Base-by-base conservation (phyloP, 768 basidiomycete genomes). In the Basidioascus undulatus region DNA sequence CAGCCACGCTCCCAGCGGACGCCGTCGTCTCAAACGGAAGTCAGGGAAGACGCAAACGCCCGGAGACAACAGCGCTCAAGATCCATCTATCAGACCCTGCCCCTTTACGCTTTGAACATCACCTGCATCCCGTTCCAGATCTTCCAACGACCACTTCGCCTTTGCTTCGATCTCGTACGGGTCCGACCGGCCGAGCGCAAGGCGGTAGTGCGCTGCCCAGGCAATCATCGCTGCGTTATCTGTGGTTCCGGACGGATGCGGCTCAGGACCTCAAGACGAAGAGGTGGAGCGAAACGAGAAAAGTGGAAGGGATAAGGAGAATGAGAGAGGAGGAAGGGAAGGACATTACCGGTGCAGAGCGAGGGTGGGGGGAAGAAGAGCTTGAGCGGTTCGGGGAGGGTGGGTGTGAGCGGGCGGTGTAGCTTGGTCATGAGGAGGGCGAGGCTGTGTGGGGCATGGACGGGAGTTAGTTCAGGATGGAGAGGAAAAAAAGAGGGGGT, bases 211-310 rank as follows among this genome's bases (percentile, higher is more conserved):
- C n/a, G n/a, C n/a, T n/a, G n/a, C 78, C 79, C 77, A 89, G 2
- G 70, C 89, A 48, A 94, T 80, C 89, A 96, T 96, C 8, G 71
- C 87, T 1, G 89, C 89, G 55, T 94, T 96, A 51, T 94, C 89
- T 87, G 47, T 0, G 30, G 10, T 4, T 30, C 20, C 38, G 24
- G 39, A 39, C 28, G 37, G 35, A 26, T 23, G 32, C 18, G 35
- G 8, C 26, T 44, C 28, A 24, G 41, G 40, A 31, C 27, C 42
- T 12, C 42, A 21, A 19, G 27, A 13, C 23, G 23, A 28, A 18
- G 35, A 11, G 30, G 19, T 32, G 39, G 30, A 39, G 21, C 31
- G 12, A 39, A 5, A 26, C 23, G 21, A 18, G n/a, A 16, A 20
- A 6, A n/a, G 15, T 16, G 20, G 18, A 44, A 24, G 4, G 13